Evolutionary conservation across 164 flowering plant genomes (phyloP).

Genomic region (Tetracentron sinense): DNA sequence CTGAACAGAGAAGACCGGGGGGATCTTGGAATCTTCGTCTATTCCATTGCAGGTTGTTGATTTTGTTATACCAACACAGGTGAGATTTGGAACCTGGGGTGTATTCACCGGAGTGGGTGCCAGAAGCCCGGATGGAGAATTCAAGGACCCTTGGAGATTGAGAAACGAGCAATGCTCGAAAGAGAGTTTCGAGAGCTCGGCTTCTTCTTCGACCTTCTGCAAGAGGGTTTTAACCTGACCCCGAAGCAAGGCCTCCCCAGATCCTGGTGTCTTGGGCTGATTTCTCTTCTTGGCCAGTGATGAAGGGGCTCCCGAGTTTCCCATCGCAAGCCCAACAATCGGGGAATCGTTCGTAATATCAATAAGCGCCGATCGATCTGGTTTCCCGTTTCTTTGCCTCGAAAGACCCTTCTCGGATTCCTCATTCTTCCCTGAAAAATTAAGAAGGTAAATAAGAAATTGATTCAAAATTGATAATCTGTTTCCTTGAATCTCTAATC

Average conservation of each 20-base stretch:
- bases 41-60: neutral
- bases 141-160: constrained; percentile 22
- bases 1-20: constrained; percentile 33
- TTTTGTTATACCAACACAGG: constrained; percentile 2
- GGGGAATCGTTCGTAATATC: constrained; percentile 93
- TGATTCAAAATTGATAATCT: neutral
- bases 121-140: constrained; percentile 47
- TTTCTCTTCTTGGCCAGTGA: constrained; percentile 44
- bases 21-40: constrained; percentile 27
- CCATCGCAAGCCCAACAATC: constrained; percentile 71
- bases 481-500: neutral
- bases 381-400: constrained; percentile 34
- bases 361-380: constrained; percentile 52
- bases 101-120: constrained; percentile 72
- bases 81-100: constrained; percentile 40
- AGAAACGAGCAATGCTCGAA: constrained; percentile 25
- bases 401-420: constrained; percentile 50
- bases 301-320: constrained; percentile 50
- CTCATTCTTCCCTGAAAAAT: constrained; percentile 43
- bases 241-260: constrained; percentile 82
- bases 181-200: constrained; percentile 44
- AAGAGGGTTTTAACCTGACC: constrained; percentile 78
- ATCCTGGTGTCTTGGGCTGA: constrained; percentile 59
- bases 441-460: neutral
- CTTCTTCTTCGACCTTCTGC: constrained; percentile 85